A percentile compares a stretch with the other conserved stretches of the same genome.
Conservation (phyloP, 2,329 filamentous ascomycete genomes). For the Verticillium longisporum region DNA sequence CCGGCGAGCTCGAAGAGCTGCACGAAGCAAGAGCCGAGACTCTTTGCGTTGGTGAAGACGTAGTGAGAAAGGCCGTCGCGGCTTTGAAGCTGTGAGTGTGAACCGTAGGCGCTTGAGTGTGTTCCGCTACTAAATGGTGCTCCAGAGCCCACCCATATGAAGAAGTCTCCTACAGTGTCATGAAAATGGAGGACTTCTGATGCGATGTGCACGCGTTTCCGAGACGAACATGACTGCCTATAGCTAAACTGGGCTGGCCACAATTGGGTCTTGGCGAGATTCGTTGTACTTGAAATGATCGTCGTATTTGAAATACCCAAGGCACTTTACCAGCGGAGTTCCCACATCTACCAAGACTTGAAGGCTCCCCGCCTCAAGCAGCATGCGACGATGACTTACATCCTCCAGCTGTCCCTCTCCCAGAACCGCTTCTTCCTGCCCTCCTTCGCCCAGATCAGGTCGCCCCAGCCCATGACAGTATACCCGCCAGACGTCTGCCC, state of each 20-base stretch:
- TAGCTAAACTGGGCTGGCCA: not conserved
- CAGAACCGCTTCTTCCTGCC: not conserved
- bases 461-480: not conserved
- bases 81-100: constrained; percentile 55
- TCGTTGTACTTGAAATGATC: no score
- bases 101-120: constrained; percentile 7
- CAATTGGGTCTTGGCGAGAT: no score
- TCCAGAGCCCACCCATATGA: constrained; percentile 23
- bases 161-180: constrained; percentile 17
- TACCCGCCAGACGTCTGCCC: not conserved
- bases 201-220: no score
- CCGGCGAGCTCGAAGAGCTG: constrained; percentile 49
- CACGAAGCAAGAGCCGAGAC: constrained; percentile 58
- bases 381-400: not conserved
- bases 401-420: not conserved
- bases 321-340: no score
- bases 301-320: no score
- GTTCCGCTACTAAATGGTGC: not conserved
- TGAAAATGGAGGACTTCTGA: constrained; percentile 17
- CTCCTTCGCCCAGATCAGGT: not conserved
- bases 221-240: not conserved
- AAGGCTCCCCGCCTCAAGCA: no score
- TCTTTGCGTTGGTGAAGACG: constrained; percentile 52
- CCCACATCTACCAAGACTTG: no score
- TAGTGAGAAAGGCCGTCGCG: constrained; percentile 47